Percentiles rank a stretch among this genome's conserved stretches.
phyloP scores from a whole-genome alignment of 306 rosid genomes.

The Fragaria iinumae region DNA sequence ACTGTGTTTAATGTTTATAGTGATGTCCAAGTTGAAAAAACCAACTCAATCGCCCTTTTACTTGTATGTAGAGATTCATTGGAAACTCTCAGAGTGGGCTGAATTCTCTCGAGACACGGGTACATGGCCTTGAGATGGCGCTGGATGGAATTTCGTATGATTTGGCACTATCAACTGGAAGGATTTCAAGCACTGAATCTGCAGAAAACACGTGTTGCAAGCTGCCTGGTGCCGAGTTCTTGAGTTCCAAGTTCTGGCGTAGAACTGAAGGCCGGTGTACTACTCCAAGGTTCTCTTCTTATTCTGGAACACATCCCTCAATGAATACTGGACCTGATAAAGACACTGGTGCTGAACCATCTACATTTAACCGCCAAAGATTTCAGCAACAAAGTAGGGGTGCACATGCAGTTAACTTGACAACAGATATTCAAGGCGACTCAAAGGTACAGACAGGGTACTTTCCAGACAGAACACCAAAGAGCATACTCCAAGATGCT shows the following conservation, averaged over 20 bases:
- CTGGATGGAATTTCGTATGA: constrained; percentile 86
- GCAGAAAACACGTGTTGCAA: constrained; percentile 79
- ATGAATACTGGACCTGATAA: constrained; percentile 37
- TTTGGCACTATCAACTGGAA: constrained; percentile 73
- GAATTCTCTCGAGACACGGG: constrained; percentile 87
- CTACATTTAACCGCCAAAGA: constrained; percentile 38
- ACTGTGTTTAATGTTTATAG: neutral
- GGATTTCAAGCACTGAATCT: constrained; percentile 43
- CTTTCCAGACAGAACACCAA: constrained; percentile 33
- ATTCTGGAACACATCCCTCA: constrained; percentile 42
- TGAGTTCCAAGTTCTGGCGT: constrained; percentile 92
- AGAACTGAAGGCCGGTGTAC: constrained; percentile 67
- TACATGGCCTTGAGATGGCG: constrained; percentile 83
- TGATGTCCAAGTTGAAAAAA: neutral
- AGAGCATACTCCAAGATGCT: constrained; percentile 34
- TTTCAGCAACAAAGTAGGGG: constrained; percentile 45
- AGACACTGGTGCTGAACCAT: constrained; percentile 39
- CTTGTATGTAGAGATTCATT: constrained; percentile 69
- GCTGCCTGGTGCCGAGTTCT: constrained; percentile 90
- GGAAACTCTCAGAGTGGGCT: constrained; percentile 91
- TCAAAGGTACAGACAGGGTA: constrained; percentile 35
- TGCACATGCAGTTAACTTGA: constrained; percentile 38
- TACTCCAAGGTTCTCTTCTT: constrained; percentile 45
- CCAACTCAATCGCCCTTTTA: constrained; percentile 28
- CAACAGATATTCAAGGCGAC: constrained; percentile 37